Conservation (phyloP, 169 alveolate genomes). For the Eimeria sp. region DNA sequence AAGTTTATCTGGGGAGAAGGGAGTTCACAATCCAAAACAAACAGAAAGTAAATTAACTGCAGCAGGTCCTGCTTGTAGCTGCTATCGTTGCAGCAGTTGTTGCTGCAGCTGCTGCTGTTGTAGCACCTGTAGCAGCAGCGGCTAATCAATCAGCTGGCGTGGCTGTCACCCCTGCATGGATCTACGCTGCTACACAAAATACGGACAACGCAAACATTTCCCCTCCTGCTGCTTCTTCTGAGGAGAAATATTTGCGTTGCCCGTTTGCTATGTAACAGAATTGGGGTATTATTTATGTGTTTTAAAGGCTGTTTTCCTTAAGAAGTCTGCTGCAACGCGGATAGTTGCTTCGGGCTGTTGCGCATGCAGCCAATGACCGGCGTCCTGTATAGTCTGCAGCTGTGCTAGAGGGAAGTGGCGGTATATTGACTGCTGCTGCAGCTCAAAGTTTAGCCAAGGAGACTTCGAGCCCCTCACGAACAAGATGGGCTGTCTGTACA, state of each 20-base stretch:
- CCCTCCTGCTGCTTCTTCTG: too few relatives aligned
- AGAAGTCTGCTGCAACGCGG: not conserved
- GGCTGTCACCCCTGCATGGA: too few relatives aligned
- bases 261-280: too few relatives aligned
- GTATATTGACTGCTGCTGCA: slow-evolving; percentile 9
- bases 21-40: too few relatives aligned
- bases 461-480: not conserved
- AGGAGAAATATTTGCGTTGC: too few relatives aligned
- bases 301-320: not conserved
- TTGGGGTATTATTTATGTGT: not conserved
- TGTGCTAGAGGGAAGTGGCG: slow-evolving; percentile 1
- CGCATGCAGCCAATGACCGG: slow-evolving; percentile 60
- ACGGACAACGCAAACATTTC: too few relatives aligned
- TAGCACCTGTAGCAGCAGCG: not conserved
- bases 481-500: not conserved
- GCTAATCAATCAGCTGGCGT: too few relatives aligned
- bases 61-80: not conserved
- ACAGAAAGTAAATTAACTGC: too few relatives aligned
- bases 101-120: not conserved
- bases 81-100: not conserved
- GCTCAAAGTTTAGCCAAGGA: slow-evolving; percentile 17
- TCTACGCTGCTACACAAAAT: too few relatives aligned
- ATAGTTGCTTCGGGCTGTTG: slow-evolving; percentile 12
- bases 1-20: too few relatives aligned
- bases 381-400: not conserved